Percentiles rank a stretch among this genome's conserved stretches.
These are phyloP conservation scores for button mushroom (Agaricus bisporus) DNA, from an alignment of 768 basidiomycete species.

Conservation along the genomic window DNA sequence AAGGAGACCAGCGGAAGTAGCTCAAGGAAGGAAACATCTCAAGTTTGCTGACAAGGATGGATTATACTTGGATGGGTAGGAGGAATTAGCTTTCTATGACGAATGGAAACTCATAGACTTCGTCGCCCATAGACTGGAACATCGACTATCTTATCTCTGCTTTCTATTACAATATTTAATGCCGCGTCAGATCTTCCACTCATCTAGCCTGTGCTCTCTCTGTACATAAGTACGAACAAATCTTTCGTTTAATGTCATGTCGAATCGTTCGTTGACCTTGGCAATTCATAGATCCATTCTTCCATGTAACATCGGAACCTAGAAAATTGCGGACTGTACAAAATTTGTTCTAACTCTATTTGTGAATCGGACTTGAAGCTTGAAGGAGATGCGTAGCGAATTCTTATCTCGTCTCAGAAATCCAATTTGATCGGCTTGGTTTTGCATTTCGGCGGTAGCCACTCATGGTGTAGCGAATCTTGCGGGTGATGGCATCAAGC, in stretches of 20 bases:
- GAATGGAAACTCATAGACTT: neutral
- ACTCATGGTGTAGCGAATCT: neutral
- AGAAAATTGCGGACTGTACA: too few relatives aligned
- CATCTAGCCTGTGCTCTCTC: neutral
- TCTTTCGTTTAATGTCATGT: neutral
- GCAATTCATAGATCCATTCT: neutral
- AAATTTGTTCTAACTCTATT: too few relatives aligned
- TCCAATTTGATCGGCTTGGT: neutral
- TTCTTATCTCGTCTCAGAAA: neutral
- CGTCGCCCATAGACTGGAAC: neutral
- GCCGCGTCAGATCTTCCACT: neutral
- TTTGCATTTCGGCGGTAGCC: neutral
- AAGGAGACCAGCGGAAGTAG: slow-evolving; percentile 23
- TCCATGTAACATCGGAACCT: neutral
- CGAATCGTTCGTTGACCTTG: neutral
- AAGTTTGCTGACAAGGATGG: slow-evolving; percentile 11
- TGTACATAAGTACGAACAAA: neutral
- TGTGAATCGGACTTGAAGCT: too few relatives aligned
- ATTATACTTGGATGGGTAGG: slow-evolving; percentile 8
- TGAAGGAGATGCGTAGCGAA: neutral
- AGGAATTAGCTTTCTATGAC: neutral
- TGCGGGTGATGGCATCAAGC: too few relatives aligned
- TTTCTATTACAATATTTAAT: slow-evolving; percentile 2
- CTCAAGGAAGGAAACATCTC: slow-evolving; percentile 24
- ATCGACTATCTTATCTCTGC: slow-evolving; percentile 4